Base-by-base conservation (phyloP, 2,329 filamentous ascomycete species). In the Hypocrella siamensis region DNA sequence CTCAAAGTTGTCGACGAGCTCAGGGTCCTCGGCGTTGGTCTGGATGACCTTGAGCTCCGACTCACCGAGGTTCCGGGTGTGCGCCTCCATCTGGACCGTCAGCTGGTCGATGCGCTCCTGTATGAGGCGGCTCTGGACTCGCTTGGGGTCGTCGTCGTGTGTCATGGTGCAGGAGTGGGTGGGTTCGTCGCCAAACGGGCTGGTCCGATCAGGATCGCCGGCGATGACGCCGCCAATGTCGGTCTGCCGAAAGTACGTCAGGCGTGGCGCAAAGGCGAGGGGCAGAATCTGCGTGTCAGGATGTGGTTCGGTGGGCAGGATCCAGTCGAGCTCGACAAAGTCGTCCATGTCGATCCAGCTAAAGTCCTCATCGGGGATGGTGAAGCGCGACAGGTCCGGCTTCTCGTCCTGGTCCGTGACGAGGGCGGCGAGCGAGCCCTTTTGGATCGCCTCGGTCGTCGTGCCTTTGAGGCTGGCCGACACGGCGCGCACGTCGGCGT, bases 301-400 rank as follows among this genome's bases (percentile, higher is more conserved):
- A 42, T 93, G 92, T 19, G 79, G 74, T 47, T 93, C 83, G 11
- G 83, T 79, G 1, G 88, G 88, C 17, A 94, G 58, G 33, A 93
- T 86, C 88, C 88, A 96, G 50, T 94, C 92, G 16, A 98, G 61
- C 52, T 98, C 90, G 19, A 98, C 86, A 54, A 98, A 98, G 51
- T 98, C 90, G 49, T 98, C 90, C 85, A 98, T 96, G 47, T 98
- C 90, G 39, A 98, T 86, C 90, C 90, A 98, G 34, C 79, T 85
- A 42, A 85, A 76, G 47, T 98, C 90, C 33, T 92, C 82, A 51
- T 98, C 90, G 0, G 90, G 88, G 31, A 98, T 98, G 0, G 78
- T 88, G 49, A 98, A 98, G 32, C 79, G 78, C 1, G 86, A 93
- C 31, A 93, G 63, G 49, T 88, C 79, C 3, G 70, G 70, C 6